These are phyloP conservation scores for Erodium moschatum DNA, from an alignment of 441 rosid genomes.

Conservation along the genomic window DNA sequence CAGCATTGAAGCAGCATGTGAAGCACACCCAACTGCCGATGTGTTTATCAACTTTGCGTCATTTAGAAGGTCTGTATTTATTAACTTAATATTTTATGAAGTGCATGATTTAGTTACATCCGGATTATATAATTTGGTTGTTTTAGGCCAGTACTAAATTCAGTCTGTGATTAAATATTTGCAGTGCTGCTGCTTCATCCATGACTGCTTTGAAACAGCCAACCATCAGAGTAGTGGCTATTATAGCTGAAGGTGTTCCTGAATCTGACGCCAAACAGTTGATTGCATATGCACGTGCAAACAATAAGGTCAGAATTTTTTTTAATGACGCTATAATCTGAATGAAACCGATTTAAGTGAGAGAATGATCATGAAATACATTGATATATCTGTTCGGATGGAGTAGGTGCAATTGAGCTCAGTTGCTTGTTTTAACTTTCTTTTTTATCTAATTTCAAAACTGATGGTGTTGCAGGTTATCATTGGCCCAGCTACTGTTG, in stretches of 20 bases:
- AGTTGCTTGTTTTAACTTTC: neutral
- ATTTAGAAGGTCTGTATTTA: conserved; percentile 56
- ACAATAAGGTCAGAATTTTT: conserved; percentile 55
- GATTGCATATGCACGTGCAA: conserved; percentile 81
- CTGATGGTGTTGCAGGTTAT: conserved; percentile 54
- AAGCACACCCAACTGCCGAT: conserved; percentile 89
- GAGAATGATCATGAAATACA: neutral
- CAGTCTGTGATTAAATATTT: conserved; percentile 15
- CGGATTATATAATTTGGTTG: too few relatives aligned
- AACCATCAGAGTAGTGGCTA: conserved; percentile 82
- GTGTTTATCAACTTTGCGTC: conserved; percentile 91
- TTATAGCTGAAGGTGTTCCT: conserved; percentile 97
- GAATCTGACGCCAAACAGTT: conserved; percentile 83
- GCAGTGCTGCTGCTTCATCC: conserved; percentile 93
- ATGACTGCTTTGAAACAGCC: conserved; percentile 91
- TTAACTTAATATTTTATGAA: neutral
- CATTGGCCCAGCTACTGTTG: conserved; percentile 94
- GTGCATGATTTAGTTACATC: neutral
- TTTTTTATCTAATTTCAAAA: conserved; percentile 14
- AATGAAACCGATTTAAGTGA: conserved; percentile 9
- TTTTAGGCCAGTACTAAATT: neutral
- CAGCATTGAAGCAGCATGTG: conserved; percentile 83
- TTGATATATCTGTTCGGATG: neutral
- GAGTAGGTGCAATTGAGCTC: conserved; percentile 6
- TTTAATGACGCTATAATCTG: conserved; percentile 5